phyloP scores from a whole-genome alignment of 805 yeast genomes.

The Ascoidea rubescens region DNA sequence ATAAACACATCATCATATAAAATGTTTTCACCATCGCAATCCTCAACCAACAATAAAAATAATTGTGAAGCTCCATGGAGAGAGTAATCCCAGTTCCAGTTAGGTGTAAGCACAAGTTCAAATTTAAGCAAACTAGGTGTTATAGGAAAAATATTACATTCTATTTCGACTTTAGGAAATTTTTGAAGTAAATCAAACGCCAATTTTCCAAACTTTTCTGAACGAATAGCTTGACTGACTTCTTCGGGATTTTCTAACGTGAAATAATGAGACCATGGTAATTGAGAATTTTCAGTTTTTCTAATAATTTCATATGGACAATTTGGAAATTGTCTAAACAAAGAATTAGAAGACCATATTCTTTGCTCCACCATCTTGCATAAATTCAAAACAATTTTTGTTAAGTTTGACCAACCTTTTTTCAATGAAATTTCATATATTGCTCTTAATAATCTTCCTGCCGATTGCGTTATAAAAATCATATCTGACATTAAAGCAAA shows the following conservation, averaged over 20 bases:
- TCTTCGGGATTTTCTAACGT: slow-evolving; percentile 53
- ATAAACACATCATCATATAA: slow-evolving; percentile 43
- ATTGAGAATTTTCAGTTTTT: slow-evolving; percentile 63
- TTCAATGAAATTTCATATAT: slow-evolving; percentile 62
- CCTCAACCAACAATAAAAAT: slow-evolving; percentile 66
- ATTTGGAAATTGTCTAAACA: slow-evolving; percentile 69
- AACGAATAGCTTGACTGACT: slow-evolving; percentile 68
- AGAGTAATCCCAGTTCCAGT: slow-evolving; percentile 63
- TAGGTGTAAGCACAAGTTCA: slow-evolving; percentile 52
- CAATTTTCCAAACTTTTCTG: slow-evolving; percentile 48
- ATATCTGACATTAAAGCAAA: slow-evolving; percentile 88
- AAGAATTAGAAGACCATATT: slow-evolving; percentile 77
- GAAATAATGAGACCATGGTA: slow-evolving; percentile 76
- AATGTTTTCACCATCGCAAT: slow-evolving; percentile 66
- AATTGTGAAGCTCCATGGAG: slow-evolving; percentile 54
- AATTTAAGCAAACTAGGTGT: slow-evolving; percentile 55
- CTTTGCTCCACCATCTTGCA: slow-evolving; percentile 72
- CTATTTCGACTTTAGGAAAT: slow-evolving; percentile 57
- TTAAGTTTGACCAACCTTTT: slow-evolving; percentile 57
- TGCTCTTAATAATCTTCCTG: slow-evolving; percentile 79
- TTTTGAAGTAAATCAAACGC: slow-evolving; percentile 47
- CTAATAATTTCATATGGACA: slow-evolving; percentile 60
- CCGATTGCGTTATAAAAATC: slow-evolving; percentile 87
- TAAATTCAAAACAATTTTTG: slow-evolving; percentile 43
- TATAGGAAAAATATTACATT: slow-evolving; percentile 60